These are phyloP conservation scores for Penicillium italicum DNA, from an alignment of 2,329 filamentous ascomycete species.

Conservation along the genomic window DNA sequence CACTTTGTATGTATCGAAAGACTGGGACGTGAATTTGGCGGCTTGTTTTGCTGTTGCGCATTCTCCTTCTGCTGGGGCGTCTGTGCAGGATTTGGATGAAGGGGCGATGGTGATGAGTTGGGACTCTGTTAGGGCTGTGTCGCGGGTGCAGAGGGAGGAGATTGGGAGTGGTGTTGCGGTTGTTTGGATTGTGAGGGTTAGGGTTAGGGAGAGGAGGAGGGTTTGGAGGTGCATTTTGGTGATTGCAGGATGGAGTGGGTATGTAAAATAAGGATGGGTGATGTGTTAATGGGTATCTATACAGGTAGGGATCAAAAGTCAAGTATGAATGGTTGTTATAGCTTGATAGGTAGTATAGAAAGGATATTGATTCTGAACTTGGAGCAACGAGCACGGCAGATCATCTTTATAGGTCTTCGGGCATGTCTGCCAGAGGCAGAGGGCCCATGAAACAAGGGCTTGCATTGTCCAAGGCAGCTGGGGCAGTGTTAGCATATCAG, in stretches of 20 bases:
- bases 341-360: background rate
- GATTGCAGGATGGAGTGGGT: background rate
- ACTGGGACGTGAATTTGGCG: slow-evolving; percentile 53
- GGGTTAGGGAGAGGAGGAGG: slow-evolving; percentile 13
- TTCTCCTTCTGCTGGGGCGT: slow-evolving; percentile 49
- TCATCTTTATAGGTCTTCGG: slow-evolving; percentile 2
- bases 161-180: slow-evolving; percentile 11
- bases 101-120: slow-evolving; percentile 53
- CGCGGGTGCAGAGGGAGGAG: background rate
- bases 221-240: slow-evolving; percentile 3
- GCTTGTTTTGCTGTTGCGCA: slow-evolving; percentile 65
- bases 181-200: slow-evolving; percentile 10
- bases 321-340: background rate
- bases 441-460: background rate
- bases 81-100: slow-evolving; percentile 52
- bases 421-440: background rate
- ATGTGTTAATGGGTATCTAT: too few relatives aligned
- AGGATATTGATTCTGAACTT: background rate
- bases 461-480: background rate
- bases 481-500: too few relatives aligned
- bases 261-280: background rate
- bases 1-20: slow-evolving; percentile 58
- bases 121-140: slow-evolving; percentile 22
- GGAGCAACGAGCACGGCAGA: too few relatives aligned
- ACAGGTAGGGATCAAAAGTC: background rate